phyloP scores from a whole-genome alignment of 164 flowering plant species.

The Dillenia turbinata region DNA sequence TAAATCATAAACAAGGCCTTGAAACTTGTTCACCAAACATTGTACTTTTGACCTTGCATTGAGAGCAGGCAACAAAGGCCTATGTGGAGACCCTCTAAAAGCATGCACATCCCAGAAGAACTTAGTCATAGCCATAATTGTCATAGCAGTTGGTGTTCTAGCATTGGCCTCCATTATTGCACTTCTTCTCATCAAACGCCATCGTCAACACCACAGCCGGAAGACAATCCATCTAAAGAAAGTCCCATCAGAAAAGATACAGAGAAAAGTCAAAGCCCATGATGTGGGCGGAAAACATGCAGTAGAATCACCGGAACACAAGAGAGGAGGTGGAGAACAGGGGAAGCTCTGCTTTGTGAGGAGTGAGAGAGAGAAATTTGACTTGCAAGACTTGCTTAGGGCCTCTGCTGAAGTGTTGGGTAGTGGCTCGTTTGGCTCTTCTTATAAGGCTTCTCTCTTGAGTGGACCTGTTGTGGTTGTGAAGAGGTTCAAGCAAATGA shows the following conservation, averaged over 20 bases:
- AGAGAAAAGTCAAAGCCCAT: no score
- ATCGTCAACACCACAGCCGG: slow-evolving; percentile 6
- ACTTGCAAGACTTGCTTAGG: slow-evolving; percentile 62
- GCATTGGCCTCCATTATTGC: slow-evolving; percentile 16
- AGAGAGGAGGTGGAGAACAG: slow-evolving; percentile 11
- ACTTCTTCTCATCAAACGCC: slow-evolving; percentile 8
- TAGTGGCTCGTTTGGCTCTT: slow-evolving; percentile 66
- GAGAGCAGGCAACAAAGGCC: slow-evolving; percentile 41
- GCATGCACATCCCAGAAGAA: slow-evolving; percentile 12
- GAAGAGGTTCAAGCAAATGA: slow-evolving; percentile 83
- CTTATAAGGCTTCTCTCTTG: slow-evolving; percentile 66
- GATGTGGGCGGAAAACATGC: no score
- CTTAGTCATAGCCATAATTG: slow-evolving; percentile 10
- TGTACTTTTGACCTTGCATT: no score
- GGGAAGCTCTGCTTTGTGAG: slow-evolving; percentile 48
- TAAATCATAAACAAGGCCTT: no score
- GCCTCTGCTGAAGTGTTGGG: slow-evolving; percentile 88
- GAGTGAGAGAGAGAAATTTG: slow-evolving; percentile 53
- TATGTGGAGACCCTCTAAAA: slow-evolving; percentile 50
- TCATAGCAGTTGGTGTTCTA: slow-evolving; percentile 9
- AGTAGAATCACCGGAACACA: background rate
- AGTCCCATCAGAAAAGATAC: no score
- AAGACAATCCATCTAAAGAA: background rate
- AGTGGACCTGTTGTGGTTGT: slow-evolving; percentile 59
- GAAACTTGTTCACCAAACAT: no score